Percentiles rank a stretch among this genome's conserved stretches.
Evolutionary conservation across 805 yeast species (phyloP).

Genomic region (Metschnikowia vanudenii): DNA sequence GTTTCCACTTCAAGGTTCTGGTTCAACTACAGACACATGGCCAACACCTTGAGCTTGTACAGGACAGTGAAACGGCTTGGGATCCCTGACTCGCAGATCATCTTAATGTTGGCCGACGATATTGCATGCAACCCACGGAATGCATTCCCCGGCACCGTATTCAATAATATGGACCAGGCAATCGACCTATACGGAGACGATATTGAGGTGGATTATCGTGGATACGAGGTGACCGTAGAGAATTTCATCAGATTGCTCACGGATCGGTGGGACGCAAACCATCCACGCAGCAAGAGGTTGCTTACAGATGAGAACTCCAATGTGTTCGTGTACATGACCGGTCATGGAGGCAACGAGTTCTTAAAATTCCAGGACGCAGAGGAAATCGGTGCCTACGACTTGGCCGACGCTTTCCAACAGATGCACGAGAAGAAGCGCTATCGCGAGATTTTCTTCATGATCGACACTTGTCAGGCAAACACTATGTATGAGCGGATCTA

Average conservation of each 20-base stretch:
- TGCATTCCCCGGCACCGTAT: slow-evolving; percentile 93
- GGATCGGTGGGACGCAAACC: slow-evolving; percentile 93
- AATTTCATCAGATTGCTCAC: slow-evolving; percentile 90
- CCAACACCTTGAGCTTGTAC: slow-evolving; percentile 90
- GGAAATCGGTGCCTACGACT: slow-evolving; percentile 90
- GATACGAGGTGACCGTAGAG: slow-evolving; percentile 97
- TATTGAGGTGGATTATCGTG: slow-evolving; percentile 94
- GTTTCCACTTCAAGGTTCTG: slow-evolving; percentile 96
- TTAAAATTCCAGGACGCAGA: slow-evolving; percentile 98
- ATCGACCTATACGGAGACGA: slow-evolving; percentile 91
- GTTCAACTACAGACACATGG: slow-evolving; percentile 98
- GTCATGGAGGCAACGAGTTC: slow-evolving; percentile 98
- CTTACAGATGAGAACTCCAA: slow-evolving; percentile 93
- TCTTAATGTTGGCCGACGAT: slow-evolving; percentile 94
- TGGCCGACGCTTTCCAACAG: slow-evolving; percentile 95
- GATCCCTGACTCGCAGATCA: slow-evolving; percentile 96
- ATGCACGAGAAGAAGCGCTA: slow-evolving; percentile 95
- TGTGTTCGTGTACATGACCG: slow-evolving; percentile 92
- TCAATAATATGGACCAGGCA: slow-evolving; percentile 88
- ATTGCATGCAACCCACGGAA: slow-evolving; percentile 96
- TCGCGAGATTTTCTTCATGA: slow-evolving; percentile 94
- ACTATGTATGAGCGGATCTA: slow-evolving; percentile 93
- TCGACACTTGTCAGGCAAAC: slow-evolving; percentile 98
- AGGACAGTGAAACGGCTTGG: slow-evolving; percentile 95
- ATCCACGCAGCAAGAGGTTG: slow-evolving; percentile 87